These are phyloP conservation scores for Paramecium caudatum DNA, from an alignment of 73 alveolate species.

Conservation along the genomic window DNA sequence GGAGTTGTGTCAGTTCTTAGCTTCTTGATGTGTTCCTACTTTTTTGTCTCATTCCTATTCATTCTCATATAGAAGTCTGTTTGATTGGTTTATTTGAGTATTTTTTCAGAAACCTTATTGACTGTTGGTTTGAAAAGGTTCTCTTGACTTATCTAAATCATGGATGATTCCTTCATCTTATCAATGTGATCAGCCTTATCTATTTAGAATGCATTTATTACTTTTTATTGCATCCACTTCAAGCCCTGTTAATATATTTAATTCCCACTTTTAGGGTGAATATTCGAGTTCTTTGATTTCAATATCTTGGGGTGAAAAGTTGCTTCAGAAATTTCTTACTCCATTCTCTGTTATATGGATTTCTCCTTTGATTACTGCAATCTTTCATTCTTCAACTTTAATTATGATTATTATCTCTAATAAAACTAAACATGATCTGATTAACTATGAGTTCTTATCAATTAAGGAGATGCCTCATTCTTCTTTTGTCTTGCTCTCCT, in stretches of 20 bases:
- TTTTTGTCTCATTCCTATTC: constrained; percentile 16
- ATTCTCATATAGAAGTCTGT: constrained; percentile 1
- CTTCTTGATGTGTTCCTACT: background rate
- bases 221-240: constrained; percentile 48
- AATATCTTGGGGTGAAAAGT: constrained; percentile 46
- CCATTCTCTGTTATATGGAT: background rate
- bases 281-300: background rate
- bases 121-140: constrained; percentile 36
- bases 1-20: constrained; percentile 25
- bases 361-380: constrained; percentile 36
- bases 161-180: background rate
- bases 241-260: constrained; percentile 1
- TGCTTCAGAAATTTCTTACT: constrained; percentile 7
- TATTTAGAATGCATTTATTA: constrained; percentile 7
- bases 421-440: constrained; percentile 55
- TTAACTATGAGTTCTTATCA: constrained; percentile 31
- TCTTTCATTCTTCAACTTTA: constrained; percentile 23
- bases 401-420: constrained; percentile 4
- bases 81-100: background rate
- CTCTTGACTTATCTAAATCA: background rate
- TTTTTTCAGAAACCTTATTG: constrained; percentile 29
- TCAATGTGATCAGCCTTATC: constrained; percentile 47
- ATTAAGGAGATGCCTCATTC: constrained; percentile 10
- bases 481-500: constrained; percentile 16
- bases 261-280: constrained; percentile 33